phyloP scores from a whole-genome alignment of 2,329 filamentous ascomycete genomes.

The Colletotrichum spaethianum region DNA sequence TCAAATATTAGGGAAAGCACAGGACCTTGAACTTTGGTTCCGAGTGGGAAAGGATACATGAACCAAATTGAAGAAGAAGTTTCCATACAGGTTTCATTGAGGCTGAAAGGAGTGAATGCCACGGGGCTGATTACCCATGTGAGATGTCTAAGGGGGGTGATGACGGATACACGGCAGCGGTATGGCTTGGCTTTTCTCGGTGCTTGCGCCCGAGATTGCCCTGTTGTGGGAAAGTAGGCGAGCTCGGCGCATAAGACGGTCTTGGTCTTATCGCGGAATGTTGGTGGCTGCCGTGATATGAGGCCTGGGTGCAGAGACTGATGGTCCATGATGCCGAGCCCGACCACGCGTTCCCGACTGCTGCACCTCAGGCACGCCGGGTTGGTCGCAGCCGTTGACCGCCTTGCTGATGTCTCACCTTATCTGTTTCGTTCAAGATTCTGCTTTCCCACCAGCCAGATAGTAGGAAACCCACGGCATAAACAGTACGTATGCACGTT shows the following conservation, averaged over 20 bases:
- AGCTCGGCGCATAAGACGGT: not conserved
- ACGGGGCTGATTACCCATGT: not conserved
- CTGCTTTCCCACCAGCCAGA: no score
- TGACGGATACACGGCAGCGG: slow-evolving; percentile 9
- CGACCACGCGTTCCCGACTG: no score
- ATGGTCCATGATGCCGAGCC: not conserved
- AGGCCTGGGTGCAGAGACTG: not conserved
- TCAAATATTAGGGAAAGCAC: not conserved
- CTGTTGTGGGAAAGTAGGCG: not conserved
- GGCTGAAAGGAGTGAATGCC: no score
- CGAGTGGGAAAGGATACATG: not conserved
- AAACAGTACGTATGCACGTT: no score
- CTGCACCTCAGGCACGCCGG: not conserved
- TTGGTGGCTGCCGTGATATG: not conserved
- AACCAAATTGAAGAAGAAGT: slow-evolving; percentile 11
- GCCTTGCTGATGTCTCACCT: no score
- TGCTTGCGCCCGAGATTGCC: not conserved
- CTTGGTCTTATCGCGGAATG: not conserved
- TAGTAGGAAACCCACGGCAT: no score
- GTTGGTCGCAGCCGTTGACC: not conserved
- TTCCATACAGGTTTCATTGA: not conserved
- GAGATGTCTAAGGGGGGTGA: not conserved
- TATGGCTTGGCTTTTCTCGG: not conserved
- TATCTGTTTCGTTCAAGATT: no score
- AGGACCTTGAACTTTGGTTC: not conserved